Evolutionary conservation across 805 yeast genomes (phyloP), one percentile per base, ranked within the genome.

Genomic region (Barnettozyma pratensis): DNA sequence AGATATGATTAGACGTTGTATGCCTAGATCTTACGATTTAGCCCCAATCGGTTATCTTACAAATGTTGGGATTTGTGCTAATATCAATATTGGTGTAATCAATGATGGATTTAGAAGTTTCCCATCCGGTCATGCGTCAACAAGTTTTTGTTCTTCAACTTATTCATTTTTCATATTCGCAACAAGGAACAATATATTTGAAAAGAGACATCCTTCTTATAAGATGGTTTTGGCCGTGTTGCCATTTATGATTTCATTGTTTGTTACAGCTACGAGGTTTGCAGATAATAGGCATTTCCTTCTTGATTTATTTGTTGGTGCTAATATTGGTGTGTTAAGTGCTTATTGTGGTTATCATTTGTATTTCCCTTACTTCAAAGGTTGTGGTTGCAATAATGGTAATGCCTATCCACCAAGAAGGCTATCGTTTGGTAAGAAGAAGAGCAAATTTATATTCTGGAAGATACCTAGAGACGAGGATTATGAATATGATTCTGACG

Each of bases 41-140:
- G 73, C 75, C 7, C 52, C 57, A 8, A 56, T 60, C 19, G 67
- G 69, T 36, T 60, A 67, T 0, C 53, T 79, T 52, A 74, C 73
- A 14, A 69, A 64, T 42, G 77, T 78, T 28, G 73, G 68, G 10
- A 72, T 75, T 1, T 80, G 84, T 57, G 66, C 76, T 1, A 68
- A 74, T 28, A 57, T 60, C 1, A 57, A 74, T 44, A 26, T 58
- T 4, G 55, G 51, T 12, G 48, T 67, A 4, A 58, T 79, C 19
- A 58, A 63, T 56, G 82, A 78, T 56, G 84, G 83, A 1, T 75
- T 77, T 57, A 68, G 81, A 53, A 74, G 80, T 29, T 77, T 81
- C 42, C 84, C 84, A 2, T 76, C 80, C 43, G 84, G 82, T 1
- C 84, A 79, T 57, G 70, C 83, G 0, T 67, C 80, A 7, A 67